These are phyloP conservation scores for Orobanche coerulescens DNA, from an alignment of 257 asterid species.

Conservation along the genomic window DNA sequence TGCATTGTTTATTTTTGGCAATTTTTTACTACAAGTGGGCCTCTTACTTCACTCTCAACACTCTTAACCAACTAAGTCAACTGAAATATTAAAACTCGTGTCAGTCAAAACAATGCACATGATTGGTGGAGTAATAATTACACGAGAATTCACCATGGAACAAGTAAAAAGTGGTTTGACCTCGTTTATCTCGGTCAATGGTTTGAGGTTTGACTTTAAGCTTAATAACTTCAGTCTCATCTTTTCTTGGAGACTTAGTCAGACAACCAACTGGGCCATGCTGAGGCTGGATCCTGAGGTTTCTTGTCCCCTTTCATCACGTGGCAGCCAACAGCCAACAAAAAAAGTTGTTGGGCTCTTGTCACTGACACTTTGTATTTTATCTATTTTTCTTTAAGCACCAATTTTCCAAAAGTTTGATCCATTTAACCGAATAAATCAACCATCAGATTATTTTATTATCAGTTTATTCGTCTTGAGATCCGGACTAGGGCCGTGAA, in stretches of 20 bases:
- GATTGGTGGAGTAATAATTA: no score
- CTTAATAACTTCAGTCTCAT: background rate
- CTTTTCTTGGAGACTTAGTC: background rate
- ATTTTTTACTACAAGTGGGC: no score
- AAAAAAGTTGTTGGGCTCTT: background rate
- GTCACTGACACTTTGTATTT: slow-evolving; percentile 13
- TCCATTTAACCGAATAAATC: background rate
- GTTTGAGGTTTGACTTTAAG: slow-evolving; percentile 5
- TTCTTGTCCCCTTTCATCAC: slow-evolving; percentile 13
- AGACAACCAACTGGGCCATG: background rate
- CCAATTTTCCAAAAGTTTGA: background rate
- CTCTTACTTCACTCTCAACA: no score
- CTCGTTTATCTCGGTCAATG: background rate
- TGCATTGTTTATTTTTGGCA: no score
- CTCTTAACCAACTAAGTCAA: no score
- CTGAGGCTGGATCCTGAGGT: slow-evolving; percentile 15
- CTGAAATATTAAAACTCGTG: no score
- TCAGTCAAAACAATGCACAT: no score
- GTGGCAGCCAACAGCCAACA: slow-evolving; percentile 21
- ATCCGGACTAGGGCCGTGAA: no score
- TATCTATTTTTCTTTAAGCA: background rate
- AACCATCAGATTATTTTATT: no score
- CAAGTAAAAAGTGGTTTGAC: background rate
- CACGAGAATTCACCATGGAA: background rate
- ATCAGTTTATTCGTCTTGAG: no score